Evolutionary conservation across 139 green algal species (phyloP).

Genomic region (Chlamydomonas schloesseri): DNA sequence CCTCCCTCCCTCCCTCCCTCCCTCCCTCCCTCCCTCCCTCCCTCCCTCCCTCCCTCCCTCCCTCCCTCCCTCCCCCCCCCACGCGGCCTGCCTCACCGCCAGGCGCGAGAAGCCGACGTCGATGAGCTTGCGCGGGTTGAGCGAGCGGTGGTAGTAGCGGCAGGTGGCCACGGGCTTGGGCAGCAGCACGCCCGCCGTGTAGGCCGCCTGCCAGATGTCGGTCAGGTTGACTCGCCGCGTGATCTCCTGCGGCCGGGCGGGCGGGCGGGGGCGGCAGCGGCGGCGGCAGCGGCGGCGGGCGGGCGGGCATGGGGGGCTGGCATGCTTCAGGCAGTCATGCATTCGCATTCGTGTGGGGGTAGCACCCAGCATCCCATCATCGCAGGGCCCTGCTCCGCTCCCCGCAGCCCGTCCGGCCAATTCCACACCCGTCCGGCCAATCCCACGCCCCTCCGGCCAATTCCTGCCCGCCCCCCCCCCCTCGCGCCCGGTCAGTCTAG

Average conservation of each 20-base stretch:
- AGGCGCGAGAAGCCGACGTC: constrained; percentile 92
- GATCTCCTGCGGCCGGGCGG: constrained; percentile 84
- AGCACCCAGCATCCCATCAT: too few relatives aligned
- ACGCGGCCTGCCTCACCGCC: constrained; percentile 54
- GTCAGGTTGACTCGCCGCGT: constrained; percentile 90
- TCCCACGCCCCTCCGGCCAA: too few relatives aligned
- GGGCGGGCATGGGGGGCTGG: too few relatives aligned
- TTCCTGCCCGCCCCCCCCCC: neutral
- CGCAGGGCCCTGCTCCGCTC: too few relatives aligned
- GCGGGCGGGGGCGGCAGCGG: neutral
- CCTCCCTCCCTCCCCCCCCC: neutral
- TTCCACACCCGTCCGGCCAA: too few relatives aligned
- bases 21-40: too few relatives aligned
- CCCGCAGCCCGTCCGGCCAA: too few relatives aligned
- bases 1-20: too few relatives aligned
- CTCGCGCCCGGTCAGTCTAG: too few relatives aligned
- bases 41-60: too few relatives aligned
- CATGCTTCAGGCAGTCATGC: too few relatives aligned
- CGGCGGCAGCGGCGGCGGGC: neutral
- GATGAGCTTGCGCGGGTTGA: constrained; percentile 98
- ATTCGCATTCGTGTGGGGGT: too few relatives aligned
- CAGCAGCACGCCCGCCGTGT: constrained; percentile 96
- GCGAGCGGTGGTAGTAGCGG: constrained; percentile 96
- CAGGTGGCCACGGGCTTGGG: constrained; percentile 91
- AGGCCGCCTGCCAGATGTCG: constrained; percentile 95